phyloP scores from a whole-genome alignment of 2,329 filamentous ascomycete species.

The Mycocentrospora acerina region DNA sequence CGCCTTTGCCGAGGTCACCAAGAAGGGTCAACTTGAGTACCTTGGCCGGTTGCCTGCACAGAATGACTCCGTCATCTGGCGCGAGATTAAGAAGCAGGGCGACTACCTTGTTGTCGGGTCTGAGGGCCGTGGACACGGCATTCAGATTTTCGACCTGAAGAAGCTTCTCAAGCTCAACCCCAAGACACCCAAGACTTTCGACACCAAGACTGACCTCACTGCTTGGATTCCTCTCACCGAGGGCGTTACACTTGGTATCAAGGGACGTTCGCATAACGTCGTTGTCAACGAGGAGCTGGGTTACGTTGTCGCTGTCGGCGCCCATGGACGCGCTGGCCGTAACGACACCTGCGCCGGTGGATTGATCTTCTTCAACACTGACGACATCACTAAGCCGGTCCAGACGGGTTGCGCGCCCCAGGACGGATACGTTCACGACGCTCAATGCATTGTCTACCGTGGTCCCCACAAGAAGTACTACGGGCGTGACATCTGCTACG shows the following conservation, averaged over 20 bases:
- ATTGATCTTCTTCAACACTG: slow-evolving; percentile 60
- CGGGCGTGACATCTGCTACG: slow-evolving; percentile 58
- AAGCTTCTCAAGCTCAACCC: slow-evolving; percentile 40
- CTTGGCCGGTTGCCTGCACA: slow-evolving; percentile 55
- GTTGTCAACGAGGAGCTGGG: slow-evolving; percentile 38
- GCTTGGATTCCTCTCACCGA: slow-evolving; percentile 32
- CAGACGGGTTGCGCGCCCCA: slow-evolving; percentile 56
- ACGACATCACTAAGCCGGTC: slow-evolving; percentile 48
- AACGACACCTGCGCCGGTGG: slow-evolving; percentile 51
- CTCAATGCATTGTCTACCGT: slow-evolving; percentile 60
- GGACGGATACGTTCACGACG: slow-evolving; percentile 63
- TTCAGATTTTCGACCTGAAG: slow-evolving; percentile 63
- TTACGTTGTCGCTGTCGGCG: slow-evolving; percentile 39
- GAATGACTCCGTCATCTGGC: slow-evolving; percentile 51
- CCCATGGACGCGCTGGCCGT: slow-evolving; percentile 29
- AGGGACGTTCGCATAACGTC: slow-evolving; percentile 40
- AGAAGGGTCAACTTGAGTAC: slow-evolving; percentile 53
- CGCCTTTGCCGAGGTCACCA: slow-evolving; percentile 55
- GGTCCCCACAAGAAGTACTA: slow-evolving; percentile 54
- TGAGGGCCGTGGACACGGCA: slow-evolving; percentile 49
- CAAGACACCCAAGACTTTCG: slow-evolving; percentile 34
- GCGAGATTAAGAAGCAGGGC: slow-evolving; percentile 52
- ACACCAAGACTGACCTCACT: slow-evolving; percentile 29
- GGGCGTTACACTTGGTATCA: slow-evolving; percentile 8
- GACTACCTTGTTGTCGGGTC: slow-evolving; percentile 47